Conservation (phyloP, 441 rosid genomes). For the Euphorbia schlechtendalii region DNA sequence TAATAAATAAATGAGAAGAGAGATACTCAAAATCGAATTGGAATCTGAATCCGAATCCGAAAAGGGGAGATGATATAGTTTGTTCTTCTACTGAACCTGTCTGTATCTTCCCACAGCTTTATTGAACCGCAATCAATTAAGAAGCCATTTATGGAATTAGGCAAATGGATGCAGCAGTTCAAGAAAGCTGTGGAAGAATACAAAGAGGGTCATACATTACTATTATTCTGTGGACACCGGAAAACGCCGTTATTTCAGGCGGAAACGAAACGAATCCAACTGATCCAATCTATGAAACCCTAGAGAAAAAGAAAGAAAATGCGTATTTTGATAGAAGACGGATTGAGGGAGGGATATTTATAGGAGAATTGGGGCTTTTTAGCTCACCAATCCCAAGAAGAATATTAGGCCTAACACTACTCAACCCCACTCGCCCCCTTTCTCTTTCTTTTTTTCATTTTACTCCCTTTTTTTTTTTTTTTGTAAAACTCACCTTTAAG, state of each 20-base stretch:
- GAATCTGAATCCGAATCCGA: background rate
- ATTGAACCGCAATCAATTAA: conserved; percentile 65
- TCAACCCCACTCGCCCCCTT: background rate
- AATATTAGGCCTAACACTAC: conserved; percentile 44
- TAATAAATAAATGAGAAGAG: background rate
- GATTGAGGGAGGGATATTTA: conserved; percentile 28
- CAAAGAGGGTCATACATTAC: conserved; percentile 57
- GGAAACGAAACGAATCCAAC: too few species aligned
- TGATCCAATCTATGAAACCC: background rate
- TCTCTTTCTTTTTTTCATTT: background rate
- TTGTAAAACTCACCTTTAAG: too few species aligned
- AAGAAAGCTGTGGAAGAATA: conserved; percentile 99
- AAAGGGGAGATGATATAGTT: background rate
- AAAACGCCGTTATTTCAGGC: too few species aligned
- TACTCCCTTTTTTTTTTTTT: background rate
- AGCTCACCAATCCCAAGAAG: conserved; percentile 87
- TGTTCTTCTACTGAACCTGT: conserved; percentile 35
- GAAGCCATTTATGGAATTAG: background rate
- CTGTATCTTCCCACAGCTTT: conserved; percentile 99
- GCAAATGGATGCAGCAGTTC: conserved; percentile 49
- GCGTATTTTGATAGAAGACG: conserved; percentile 1
- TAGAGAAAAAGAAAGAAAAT: background rate
- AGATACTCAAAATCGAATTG: background rate
- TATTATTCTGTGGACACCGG: too few species aligned
- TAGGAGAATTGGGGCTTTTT: conserved; percentile 31